Conservation (phyloP, 1,139 yeast species). For the Pichia norvegensis region DNA sequence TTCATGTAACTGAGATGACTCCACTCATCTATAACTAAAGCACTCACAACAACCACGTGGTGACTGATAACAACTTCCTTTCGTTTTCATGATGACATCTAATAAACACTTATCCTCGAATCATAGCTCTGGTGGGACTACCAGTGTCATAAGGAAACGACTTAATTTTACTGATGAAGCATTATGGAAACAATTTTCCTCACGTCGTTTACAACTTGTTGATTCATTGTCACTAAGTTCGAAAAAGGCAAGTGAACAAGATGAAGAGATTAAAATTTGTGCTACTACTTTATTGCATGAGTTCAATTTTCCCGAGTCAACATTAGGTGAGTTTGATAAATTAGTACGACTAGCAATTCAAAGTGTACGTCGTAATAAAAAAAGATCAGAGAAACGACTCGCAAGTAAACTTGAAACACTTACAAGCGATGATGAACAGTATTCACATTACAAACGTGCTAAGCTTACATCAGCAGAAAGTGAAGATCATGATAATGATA, state of each 20-base stretch:
- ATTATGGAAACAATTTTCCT: conserved; percentile 83
- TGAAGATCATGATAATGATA: neutral
- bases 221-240: conserved; percentile 71
- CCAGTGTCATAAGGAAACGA: conserved; percentile 66
- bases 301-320: conserved; percentile 56
- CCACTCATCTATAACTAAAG: neutral
- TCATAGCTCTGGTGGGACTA: conserved; percentile 46
- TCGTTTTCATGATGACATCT: neutral
- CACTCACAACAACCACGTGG: neutral
- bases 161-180: conserved; percentile 73
- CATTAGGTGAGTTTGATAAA: conserved; percentile 70
- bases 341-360: conserved; percentile 91
- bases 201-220: conserved; percentile 78
- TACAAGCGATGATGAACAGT: conserved; percentile 12
- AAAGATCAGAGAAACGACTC: conserved; percentile 38
- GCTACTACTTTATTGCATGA: conserved; percentile 71
- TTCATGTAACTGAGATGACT: neutral
- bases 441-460: conserved; percentile 1
- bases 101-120: neutral
- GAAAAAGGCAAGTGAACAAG: conserved; percentile 89
- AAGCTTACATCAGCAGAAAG: neutral
- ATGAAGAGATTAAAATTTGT: conserved; percentile 64
- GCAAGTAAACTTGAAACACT: conserved; percentile 18
- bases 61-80: neutral
- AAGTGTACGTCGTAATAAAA: conserved; percentile 60